These are phyloP conservation scores for Trifolium subterraneum DNA, from an alignment of 306 rosid species.

Conservation along the genomic window DNA sequence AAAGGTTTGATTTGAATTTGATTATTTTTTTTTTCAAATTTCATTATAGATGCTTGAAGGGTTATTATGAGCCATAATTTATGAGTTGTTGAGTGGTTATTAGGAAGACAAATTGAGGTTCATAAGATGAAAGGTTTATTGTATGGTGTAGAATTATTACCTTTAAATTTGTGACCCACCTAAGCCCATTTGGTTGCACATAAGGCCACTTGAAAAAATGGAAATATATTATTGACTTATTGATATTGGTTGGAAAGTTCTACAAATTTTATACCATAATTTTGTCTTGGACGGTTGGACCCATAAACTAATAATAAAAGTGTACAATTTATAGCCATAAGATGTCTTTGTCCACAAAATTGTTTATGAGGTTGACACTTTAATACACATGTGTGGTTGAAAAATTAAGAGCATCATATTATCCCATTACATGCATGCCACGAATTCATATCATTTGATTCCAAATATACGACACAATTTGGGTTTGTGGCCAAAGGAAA, in stretches of 20 bases:
- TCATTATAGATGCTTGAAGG: conserved; percentile 43
- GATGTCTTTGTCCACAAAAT: conserved; percentile 54
- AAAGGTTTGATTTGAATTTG: conserved; percentile 33
- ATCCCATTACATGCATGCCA: conserved; percentile 20
- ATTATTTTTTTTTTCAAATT: conserved; percentile 19
- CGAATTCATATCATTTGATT: conserved; percentile 23
- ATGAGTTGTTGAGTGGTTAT: conserved; percentile 54
- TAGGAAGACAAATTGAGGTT: conserved; percentile 52
- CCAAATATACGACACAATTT: conserved; percentile 5
- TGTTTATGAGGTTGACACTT: conserved; percentile 43
- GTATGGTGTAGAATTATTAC: conserved; percentile 63
- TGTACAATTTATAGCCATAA: conserved; percentile 32
- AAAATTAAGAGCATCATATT: conserved; percentile 37
- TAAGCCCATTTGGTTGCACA: conserved; percentile 44
- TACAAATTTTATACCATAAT: conserved; percentile 27
- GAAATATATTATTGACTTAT: conserved; percentile 45
- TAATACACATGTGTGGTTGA: conserved; percentile 57
- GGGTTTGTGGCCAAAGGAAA: conserved; percentile 25
- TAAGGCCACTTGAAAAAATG: conserved; percentile 44
- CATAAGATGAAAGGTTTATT: conserved; percentile 48
- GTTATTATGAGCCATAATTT: conserved; percentile 53
- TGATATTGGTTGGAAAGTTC: conserved; percentile 38
- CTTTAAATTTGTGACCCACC: conserved; percentile 54
- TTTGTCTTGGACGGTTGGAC: conserved; percentile 39
- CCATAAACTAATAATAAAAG: conserved; percentile 10